phyloP scores from a whole-genome alignment of 2,329 filamentous ascomycete species.

The Fusarium sp. region DNA sequence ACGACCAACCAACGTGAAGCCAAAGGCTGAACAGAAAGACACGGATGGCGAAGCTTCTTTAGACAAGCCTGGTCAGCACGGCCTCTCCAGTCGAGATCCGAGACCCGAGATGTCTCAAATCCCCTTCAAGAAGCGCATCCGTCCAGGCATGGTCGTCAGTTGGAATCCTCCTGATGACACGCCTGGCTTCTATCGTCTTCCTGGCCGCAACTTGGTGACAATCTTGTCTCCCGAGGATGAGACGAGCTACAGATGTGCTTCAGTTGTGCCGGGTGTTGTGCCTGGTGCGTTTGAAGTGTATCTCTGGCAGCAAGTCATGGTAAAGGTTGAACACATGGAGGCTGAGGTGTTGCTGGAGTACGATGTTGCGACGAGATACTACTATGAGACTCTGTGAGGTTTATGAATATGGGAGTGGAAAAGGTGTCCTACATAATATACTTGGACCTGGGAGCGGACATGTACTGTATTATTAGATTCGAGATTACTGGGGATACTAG shows the following conservation, averaged over 20 bases:
- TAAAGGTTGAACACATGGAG: conserved; percentile 50
- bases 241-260: conserved; percentile 50
- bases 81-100: conserved; percentile 45
- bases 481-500: not conserved
- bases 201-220: conserved; percentile 44
- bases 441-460: not conserved
- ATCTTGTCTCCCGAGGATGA: conserved; percentile 45
- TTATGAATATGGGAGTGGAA: not conserved
- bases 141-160: conserved; percentile 55
- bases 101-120: conserved; percentile 31
- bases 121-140: conserved; percentile 53
- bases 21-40: not conserved
- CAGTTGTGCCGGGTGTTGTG: conserved; percentile 48
- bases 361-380: conserved; percentile 55
- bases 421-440: not conserved
- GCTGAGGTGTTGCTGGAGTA: conserved; percentile 56
- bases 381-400: conserved; percentile 46
- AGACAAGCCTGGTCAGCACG: not conserved
- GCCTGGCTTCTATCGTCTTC: conserved; percentile 18
- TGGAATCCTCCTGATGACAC: conserved; percentile 40
- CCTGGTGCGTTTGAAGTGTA: conserved; percentile 52
- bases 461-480: not conserved
- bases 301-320: conserved; percentile 51
- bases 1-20: conserved; percentile 14
- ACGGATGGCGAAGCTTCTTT: not conserved